These are phyloP conservation scores for Penicillium sp. DNA, from an alignment of 2,329 filamentous ascomycete genomes.

Conservation along the genomic window DNA sequence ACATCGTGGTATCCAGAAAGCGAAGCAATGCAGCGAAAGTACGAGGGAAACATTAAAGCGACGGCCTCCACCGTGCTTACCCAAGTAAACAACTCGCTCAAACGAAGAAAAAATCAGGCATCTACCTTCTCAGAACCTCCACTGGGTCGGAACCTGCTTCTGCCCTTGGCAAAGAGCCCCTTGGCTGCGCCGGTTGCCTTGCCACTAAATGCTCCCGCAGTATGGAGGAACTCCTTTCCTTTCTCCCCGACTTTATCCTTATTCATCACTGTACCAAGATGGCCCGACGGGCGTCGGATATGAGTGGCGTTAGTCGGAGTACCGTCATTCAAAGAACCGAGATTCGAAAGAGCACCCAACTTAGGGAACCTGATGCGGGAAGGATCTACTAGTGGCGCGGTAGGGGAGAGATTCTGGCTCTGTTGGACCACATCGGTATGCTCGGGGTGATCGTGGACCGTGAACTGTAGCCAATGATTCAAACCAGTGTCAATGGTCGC, in stretches of 20 bases:
- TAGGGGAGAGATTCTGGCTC: slow-evolving; percentile 33
- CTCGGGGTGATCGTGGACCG: slow-evolving; percentile 52
- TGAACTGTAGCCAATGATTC: slow-evolving; percentile 55
- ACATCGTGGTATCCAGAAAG: slow-evolving; percentile 32
- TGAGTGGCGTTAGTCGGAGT: slow-evolving; percentile 35
- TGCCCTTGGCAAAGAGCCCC: slow-evolving; percentile 85
- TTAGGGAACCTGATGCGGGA: slow-evolving; percentile 44
- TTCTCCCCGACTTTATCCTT: slow-evolving; percentile 70
- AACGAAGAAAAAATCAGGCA: slow-evolving; percentile 30
- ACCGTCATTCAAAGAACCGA: slow-evolving; percentile 31
- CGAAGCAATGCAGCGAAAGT: slow-evolving; percentile 13
- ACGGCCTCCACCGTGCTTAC: slow-evolving; percentile 12
- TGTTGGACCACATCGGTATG: slow-evolving; percentile 46
- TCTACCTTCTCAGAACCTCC: slow-evolving; percentile 79
- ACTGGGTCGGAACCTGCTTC: slow-evolving; percentile 69
- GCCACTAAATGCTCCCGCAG: slow-evolving; percentile 68
- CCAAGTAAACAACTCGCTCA: slow-evolving; percentile 7
- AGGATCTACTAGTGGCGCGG: slow-evolving; percentile 29
- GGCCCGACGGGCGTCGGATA: slow-evolving; percentile 36
- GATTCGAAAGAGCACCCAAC: slow-evolving; percentile 31
- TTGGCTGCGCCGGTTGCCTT: slow-evolving; percentile 79
- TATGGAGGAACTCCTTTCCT: slow-evolving; percentile 84
- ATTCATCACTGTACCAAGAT: slow-evolving; percentile 45
- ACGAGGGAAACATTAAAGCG: slow-evolving; percentile 14
- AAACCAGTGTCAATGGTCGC: slow-evolving; percentile 72